Base-by-base conservation (phyloP, 2,329 filamentous ascomycete species). In the Tolypocladium guangdongense region DNA sequence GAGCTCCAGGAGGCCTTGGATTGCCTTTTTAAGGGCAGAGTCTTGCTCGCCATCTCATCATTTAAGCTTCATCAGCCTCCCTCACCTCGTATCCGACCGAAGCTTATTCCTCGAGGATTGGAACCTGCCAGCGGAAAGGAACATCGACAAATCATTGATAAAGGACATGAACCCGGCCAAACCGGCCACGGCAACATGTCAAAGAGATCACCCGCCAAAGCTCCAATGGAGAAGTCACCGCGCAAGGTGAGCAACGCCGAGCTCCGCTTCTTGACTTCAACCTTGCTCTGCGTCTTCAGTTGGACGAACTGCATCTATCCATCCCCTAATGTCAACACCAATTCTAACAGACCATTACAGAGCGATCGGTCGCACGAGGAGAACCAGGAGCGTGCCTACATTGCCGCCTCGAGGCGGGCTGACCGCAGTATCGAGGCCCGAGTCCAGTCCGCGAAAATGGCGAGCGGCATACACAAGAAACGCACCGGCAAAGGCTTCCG, bases 381-480 rank as follows among this genome's bases (percentile, higher is more conserved):
- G 68, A 91, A 92, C 61, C 86, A 90, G 64, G 88, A 92, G 68
- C 79, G 91, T 64, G 91, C 91, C 24, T 96, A 95, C 66, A 93
- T 96, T 60, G 91, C 91, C 14, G 91, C 91, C 4, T 96, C 92
- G 7, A 78, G 91, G 59, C 80, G 92, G 58, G 87, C 87, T 61
- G 92, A 96, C 64, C 83, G 91, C 52, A 92, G 87, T 64, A 73
- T 96, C 18, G 90, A 96, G 68, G 90, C 90, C 16, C 83, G 91
- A 30, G 80, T 96, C 20, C 88, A 95, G 66, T 96, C 91, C 3
- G 91, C 92, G 16, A 80, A 83, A 51, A 82, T 88, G 69, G 91
- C 91, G 7, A 96, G 91, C n/a, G 84, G 90, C 63, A 89, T 96
- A 38, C 91, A 96, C 76, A 90, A 90, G 73, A 81, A 85, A 66